These are phyloP conservation scores for Eimeria acervulina DNA, from an alignment of 169 alveolate species.

Conservation along the genomic window DNA sequence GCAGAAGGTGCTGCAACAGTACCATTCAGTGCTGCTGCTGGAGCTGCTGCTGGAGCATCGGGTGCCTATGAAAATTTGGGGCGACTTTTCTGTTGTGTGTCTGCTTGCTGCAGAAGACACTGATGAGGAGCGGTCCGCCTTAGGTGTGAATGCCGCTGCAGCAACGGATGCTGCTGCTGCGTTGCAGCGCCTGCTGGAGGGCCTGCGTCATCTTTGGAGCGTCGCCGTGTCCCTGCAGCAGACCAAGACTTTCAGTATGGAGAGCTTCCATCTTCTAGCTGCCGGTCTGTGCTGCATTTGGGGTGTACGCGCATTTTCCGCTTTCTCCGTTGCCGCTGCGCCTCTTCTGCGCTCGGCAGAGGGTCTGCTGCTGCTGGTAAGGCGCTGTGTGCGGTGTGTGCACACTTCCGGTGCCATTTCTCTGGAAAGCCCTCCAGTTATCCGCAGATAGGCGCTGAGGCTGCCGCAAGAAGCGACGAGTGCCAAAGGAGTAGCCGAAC, in stretches of 20 bases:
- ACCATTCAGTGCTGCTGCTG: not conserved
- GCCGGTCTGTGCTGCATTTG: slow-evolving; percentile 62
- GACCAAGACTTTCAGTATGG: slow-evolving; percentile 3
- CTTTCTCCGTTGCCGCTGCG: slow-evolving; percentile 42
- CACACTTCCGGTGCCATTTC: not conserved
- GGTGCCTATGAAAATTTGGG: not conserved
- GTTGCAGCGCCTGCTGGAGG: slow-evolving; percentile 74
- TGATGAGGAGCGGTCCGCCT: not conserved
- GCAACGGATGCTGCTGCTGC: slow-evolving; percentile 72
- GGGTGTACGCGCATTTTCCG: slow-evolving; percentile 43
- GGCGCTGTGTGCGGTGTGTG: not conserved
- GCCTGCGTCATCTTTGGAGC: slow-evolving; percentile 64
- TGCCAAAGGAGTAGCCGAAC: not conserved
- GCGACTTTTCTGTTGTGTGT: not conserved
- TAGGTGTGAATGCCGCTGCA: not conserved
- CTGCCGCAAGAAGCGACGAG: not conserved
- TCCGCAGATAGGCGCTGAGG: not conserved
- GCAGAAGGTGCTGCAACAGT: not conserved
- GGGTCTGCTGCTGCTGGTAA: slow-evolving; percentile 69
- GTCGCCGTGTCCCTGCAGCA: slow-evolving; percentile 59
- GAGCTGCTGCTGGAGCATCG: not conserved
- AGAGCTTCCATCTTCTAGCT: slow-evolving; percentile 53
- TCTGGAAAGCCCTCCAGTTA: not conserved
- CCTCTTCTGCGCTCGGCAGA: slow-evolving; percentile 66
- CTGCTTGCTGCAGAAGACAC: slow-evolving; percentile 22